A percentile compares a stretch with the other conserved stretches of the same genome.
Conservation (phyloP, 495 filamentous ascomycete genomes). For the Talaromyces nanjingensis region DNA sequence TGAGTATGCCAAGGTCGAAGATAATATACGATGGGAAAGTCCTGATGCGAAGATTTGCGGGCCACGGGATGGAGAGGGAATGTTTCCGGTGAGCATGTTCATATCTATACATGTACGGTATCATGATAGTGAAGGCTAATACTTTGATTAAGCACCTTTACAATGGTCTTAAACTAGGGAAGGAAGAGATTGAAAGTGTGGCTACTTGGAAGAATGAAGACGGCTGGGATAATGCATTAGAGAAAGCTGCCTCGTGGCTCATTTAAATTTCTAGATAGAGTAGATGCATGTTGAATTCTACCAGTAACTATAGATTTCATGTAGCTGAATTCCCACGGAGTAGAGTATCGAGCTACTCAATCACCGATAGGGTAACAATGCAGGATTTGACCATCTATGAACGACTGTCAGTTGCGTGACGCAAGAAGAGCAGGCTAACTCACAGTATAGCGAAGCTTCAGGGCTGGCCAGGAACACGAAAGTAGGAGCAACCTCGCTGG, state of each 20-base stretch:
- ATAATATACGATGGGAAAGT: constrained; percentile 34
- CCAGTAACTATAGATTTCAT: not conserved
- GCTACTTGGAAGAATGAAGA: constrained; percentile 37
- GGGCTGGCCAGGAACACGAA: constrained; percentile 55
- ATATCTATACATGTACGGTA: not conserved
- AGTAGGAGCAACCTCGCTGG: constrained; percentile 55
- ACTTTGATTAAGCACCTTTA: constrained; percentile 31
- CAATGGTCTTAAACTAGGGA: constrained; percentile 37
- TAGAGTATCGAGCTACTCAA: constrained; percentile 8
- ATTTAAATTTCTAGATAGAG: constrained; percentile 13
- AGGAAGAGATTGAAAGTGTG: constrained; percentile 36
- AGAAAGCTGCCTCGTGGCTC: constrained; percentile 34
- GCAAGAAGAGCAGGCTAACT: constrained; percentile 9
- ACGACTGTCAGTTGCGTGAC: not conserved
- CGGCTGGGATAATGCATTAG: constrained; percentile 37
- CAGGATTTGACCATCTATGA: constrained; percentile 43
- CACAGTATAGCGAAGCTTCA: constrained; percentile 48
- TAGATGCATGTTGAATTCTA: not conserved
- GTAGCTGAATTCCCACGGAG: not conserved
- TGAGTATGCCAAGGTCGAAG: constrained; percentile 53
- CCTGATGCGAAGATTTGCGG: constrained; percentile 35
- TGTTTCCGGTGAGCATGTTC: constrained; percentile 33
- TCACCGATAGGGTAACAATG: constrained; percentile 43
- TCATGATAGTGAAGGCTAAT: constrained; percentile 9
- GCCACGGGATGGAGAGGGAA: constrained; percentile 33